Conservation (phyloP, 192 early-diverging fungal species). For the Linnemannia exigua region DNA sequence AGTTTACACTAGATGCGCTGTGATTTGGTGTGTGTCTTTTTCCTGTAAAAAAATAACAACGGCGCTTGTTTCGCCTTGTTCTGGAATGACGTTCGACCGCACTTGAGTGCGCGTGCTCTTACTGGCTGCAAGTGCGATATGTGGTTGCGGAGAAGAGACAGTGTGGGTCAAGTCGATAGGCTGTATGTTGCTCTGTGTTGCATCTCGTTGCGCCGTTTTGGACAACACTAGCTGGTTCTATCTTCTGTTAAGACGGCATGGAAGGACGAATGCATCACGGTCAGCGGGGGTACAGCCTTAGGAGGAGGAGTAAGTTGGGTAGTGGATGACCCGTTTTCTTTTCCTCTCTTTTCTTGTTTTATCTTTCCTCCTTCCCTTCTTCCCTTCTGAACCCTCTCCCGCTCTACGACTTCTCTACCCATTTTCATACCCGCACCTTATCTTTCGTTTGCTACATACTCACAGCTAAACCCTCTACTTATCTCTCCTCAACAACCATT, state of each 20-base stretch:
- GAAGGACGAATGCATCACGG: not conserved
- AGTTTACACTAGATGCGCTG: not conserved
- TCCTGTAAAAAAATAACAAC: not conserved
- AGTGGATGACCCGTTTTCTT: not conserved
- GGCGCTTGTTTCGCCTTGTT: not conserved
- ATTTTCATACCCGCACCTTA: not conserved
- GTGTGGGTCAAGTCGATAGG: not conserved
- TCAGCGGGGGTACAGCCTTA: not conserved
- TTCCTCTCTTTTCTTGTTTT: not conserved
- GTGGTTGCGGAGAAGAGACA: not conserved
- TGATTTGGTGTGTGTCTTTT: not conserved
- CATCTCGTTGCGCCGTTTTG: not conserved
- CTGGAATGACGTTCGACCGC: not conserved
- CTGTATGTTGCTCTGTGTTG: not conserved
- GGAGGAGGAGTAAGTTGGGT: not conserved
- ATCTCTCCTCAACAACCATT: not conserved
- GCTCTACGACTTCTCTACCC: not conserved
- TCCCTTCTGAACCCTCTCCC: not conserved
- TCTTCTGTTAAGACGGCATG: not conserved
- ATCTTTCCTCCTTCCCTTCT: not conserved
- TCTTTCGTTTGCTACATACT: not conserved
- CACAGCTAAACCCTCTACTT: not conserved
- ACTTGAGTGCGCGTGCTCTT: not conserved
- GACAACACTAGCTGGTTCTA: not conserved
- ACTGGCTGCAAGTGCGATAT: not conserved